Base-by-base conservation (phyloP, 2,329 filamentous ascomycete species). In the Thelonectria blattea region DNA sequence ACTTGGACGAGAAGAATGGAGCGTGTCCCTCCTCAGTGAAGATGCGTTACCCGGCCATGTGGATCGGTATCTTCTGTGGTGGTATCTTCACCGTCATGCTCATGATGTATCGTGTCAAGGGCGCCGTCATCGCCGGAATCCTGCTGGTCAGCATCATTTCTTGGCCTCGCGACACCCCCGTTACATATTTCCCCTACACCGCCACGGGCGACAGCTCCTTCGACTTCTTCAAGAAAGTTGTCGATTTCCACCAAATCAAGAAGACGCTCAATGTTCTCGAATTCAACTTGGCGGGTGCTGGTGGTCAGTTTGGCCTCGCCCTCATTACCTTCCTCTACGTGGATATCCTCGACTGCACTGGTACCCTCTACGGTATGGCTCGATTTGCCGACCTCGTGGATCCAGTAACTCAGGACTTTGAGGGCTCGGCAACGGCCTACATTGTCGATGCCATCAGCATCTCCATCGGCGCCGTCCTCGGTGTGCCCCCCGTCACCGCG, bases 261-360 rank as follows among this genome's bases (percentile, higher is more conserved):
- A 83, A 85, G 50, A 88, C 85, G 5, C 82, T 96, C 14, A 84
- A 82, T 34, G 91, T 88, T 1, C 90, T 92, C 72, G 79, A 92
- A 58, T 96, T 91, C 89, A 79, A 90, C 67, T 80, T 96, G 22
- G 78, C 82, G 8, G 81, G 81, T 5, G 87, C 92, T 58, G 88
- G 89, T 11, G 86, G 86, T 3, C 88, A 95, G 71, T 96, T 96
- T 71, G 91, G 89, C 27, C 82, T 95, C 51, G 92, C 92, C 0
- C 87, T 96, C 65, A 88, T 96, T 74, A 96, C 92, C 2, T 96
- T 96, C 78, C 82, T 96, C 20, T 96, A 96, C 71, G 92, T 96
- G 65, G 92, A 96, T 71, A 94, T 96, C 62, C 85, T 96, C 46
- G 92, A 96, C 75, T 89, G 87, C 66, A 96, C 92, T 0, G 92